Percentiles rank a stretch among this genome's conserved stretches.
phyloP scores from a whole-genome alignment of 2,329 filamentous ascomycete genomes.

The Blastomyces parvus region DNA sequence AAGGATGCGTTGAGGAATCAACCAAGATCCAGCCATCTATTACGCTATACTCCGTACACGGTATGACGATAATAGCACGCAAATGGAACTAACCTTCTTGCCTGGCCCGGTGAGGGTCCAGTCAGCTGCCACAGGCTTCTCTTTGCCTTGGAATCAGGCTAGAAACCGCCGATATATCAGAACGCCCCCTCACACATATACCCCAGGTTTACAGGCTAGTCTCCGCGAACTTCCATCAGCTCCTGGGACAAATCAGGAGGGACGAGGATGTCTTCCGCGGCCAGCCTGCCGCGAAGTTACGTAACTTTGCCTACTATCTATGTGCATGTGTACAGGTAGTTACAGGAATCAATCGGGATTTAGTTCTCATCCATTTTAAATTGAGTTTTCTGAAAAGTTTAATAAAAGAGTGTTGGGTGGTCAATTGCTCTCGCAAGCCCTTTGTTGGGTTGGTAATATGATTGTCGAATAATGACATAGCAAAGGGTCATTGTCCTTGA shows the following conservation, averaged over 20 bases:
- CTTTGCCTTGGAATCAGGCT: not conserved
- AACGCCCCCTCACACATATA: not conserved
- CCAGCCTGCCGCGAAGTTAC: not conserved
- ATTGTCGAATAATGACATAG: not conserved
- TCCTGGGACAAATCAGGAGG: not conserved
- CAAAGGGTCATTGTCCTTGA: not conserved
- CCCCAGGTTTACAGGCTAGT: not conserved
- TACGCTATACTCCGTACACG: too few relatives aligned
- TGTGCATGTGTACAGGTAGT: too few relatives aligned
- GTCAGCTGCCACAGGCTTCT: not conserved
- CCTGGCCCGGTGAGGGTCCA: not conserved
- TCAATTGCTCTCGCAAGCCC: not conserved
- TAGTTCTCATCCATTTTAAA: not conserved
- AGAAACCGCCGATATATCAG: not conserved
- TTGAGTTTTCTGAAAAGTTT: not conserved
- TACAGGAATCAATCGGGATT: too few relatives aligned
- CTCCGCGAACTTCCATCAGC: not conserved
- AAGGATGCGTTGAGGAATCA: not conserved
- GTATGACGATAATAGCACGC: not conserved
- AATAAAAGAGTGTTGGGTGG: not conserved
- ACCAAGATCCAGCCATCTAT: not conserved
- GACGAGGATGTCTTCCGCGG: not conserved
- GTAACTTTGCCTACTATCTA: not conserved
- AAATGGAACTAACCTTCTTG: not conserved
- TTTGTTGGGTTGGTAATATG: not conserved